Evolutionary conservation across 352 stramenopile species (phyloP).

Genomic region (Elongisporangium undulatum): DNA sequence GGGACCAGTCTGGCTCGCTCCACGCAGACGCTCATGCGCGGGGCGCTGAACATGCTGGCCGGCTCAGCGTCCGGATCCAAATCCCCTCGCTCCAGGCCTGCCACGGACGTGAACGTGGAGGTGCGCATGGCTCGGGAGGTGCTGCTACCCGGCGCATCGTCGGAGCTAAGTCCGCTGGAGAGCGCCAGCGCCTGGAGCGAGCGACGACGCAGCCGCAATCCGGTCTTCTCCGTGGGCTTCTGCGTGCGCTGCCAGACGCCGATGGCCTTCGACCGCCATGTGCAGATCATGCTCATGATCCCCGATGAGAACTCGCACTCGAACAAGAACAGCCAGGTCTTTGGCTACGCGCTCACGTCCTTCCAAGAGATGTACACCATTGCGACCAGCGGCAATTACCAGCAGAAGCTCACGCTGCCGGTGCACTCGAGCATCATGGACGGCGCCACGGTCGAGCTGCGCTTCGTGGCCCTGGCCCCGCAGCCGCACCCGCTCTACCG

Average conservation of each 20-base stretch:
- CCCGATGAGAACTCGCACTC: constrained; percentile 59
- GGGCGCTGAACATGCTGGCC: constrained; percentile 69
- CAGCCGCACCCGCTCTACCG: constrained; percentile 47
- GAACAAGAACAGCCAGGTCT: constrained; percentile 63
- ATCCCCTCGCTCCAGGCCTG: constrained; percentile 38
- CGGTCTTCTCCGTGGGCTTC: constrained; percentile 68
- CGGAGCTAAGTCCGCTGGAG: constrained; percentile 24
- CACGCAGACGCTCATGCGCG: constrained; percentile 69
- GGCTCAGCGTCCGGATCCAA: constrained; percentile 28
- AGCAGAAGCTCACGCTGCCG: constrained; percentile 59
- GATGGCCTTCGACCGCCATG: constrained; percentile 49
- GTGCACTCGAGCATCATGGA: constrained; percentile 61
- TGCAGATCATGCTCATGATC: constrained; percentile 78
- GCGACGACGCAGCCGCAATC: constrained; percentile 51
- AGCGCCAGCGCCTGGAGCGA: constrained; percentile 73
- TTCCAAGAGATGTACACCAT: constrained; percentile 77
- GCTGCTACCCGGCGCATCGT: constrained; percentile 15
- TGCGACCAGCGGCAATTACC: constrained; percentile 48
- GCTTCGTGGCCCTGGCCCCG: constrained; percentile 45
- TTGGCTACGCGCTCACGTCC: constrained; percentile 67
- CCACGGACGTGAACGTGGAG: constrained; percentile 67
- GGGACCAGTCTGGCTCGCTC: constrained; percentile 45
- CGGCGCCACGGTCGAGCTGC: constrained; percentile 55
- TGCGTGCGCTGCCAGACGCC: constrained; percentile 42
- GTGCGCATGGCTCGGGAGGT: constrained; percentile 56